These are phyloP conservation scores for Paramicrosporidium saccamoebae DNA, from an alignment of 371 early-diverging fungal genomes.

Conservation along the genomic window DNA sequence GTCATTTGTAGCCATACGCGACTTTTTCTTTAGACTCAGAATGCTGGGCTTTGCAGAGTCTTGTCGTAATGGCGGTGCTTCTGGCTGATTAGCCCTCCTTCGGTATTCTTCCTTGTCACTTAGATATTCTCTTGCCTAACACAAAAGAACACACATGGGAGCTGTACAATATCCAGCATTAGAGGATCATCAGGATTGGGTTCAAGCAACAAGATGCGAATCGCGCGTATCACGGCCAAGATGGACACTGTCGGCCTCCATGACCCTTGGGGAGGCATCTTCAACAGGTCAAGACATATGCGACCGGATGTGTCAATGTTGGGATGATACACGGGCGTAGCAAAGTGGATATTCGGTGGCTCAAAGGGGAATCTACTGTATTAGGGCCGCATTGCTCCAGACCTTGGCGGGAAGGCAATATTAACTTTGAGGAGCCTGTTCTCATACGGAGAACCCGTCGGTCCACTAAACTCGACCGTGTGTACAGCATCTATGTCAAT, in stretches of 20 bases:
- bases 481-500: too few species aligned
- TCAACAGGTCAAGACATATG: constrained; percentile 15
- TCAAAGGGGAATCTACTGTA: constrained; percentile 9
- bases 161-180: constrained; percentile 11
- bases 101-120: too few species aligned
- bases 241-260: constrained; percentile 14
- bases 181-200: constrained; percentile 21
- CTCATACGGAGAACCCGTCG: too few species aligned
- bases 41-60: too few species aligned
- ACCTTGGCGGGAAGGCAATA: too few species aligned
- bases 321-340: constrained; percentile 13
- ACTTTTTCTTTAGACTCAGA: too few species aligned
- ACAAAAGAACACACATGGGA: neutral
- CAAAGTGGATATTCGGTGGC: constrained; percentile 13
- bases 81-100: too few species aligned
- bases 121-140: too few species aligned
- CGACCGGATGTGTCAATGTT: constrained; percentile 13
- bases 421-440: too few species aligned
- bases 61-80: too few species aligned
- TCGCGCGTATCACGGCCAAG: constrained; percentile 7
- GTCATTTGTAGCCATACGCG: constrained; percentile 1
- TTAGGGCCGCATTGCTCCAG: too few species aligned
- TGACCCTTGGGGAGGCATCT: constrained; percentile 9
- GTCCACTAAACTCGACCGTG: too few species aligned
- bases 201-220: constrained; percentile 9